Base-by-base conservation (phyloP, 1,284 basidiomycete species). In the Pseudozyma sp. region DNA sequence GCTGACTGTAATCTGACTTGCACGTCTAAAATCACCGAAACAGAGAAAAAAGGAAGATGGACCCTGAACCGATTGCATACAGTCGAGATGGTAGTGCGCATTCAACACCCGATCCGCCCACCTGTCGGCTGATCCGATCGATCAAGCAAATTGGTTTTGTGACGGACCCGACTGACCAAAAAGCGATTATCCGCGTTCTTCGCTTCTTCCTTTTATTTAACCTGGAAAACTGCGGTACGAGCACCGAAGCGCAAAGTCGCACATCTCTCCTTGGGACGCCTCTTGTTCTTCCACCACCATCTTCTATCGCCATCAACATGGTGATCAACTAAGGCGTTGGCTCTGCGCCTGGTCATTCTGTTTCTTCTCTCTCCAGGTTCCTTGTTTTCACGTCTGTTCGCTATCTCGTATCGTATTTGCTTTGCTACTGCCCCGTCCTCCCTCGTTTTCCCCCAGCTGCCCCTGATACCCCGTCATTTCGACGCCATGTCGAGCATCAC, bases 401-500 rank as follows among this genome's bases (percentile, higher is more conserved):
- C 54, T 29, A 30, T 34, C 54, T 48, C 49, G 24, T 52, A 39
- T 33, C 30, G n/a, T 43, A 9, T 43, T 39, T 5, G 29, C 29
- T 7, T 43, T 43, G 39, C n/a, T 10, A 4, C 19, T 34, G n/a
- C 33, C 33, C 47, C 24, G 24, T 24, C 24, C 24, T 24, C 24
- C 24, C 24, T 24, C 24, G 24, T 24, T 14, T 33, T 13, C 13
- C 13, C 13, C 30, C 19, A 34, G 6, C 43, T 24, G n/a, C 29
- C 16, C 31, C 46, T 42, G 52, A 55, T 42, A 50, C 37, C 51
- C 45, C 9, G 34, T 16, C 13, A 5, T 33, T 7, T n/a, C n/a
- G 17, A 34, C 49, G 19, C 17, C 29, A 74, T 74, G 71, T 55
- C 71, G 13, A 69, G 49, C 54, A 53, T 63, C 39, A 63, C 53